These are phyloP conservation scores for Xylariaceae sp. DNA, from an alignment of 2,329 filamentous ascomycete species.

Conservation along the genomic window DNA sequence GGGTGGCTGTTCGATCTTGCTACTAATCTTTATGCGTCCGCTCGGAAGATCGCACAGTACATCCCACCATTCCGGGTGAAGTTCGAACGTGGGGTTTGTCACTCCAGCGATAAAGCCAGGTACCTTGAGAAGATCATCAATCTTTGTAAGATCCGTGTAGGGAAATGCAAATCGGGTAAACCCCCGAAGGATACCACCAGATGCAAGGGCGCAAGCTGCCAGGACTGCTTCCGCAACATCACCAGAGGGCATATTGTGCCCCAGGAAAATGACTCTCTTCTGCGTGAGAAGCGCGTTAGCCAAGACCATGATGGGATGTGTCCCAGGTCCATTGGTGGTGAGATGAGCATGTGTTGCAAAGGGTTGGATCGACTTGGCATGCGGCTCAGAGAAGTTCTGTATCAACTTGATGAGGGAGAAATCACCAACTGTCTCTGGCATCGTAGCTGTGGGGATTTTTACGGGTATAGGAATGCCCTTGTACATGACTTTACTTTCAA, in stretches of 20 bases:
- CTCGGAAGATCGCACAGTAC: constrained; percentile 88
- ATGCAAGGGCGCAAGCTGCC: constrained; percentile 90
- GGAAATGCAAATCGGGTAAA: constrained; percentile 97
- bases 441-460: constrained; percentile 90
- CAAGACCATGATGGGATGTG: constrained; percentile 92
- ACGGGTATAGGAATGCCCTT: constrained; percentile 96
- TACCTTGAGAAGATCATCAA: constrained; percentile 92
- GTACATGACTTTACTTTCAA: constrained; percentile 92
- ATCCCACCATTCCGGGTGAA: constrained; percentile 98
- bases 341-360: constrained; percentile 88
- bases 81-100: constrained; percentile 93
- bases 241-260: constrained; percentile 90
- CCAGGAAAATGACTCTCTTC: constrained; percentile 93
- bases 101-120: constrained; percentile 97
- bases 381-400: constrained; percentile 83
- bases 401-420: constrained; percentile 98
- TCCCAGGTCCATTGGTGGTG: constrained; percentile 84
- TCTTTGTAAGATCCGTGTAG: constrained; percentile 96
- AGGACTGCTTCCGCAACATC: constrained; percentile 98
- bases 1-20: constrained; percentile 75
- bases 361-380: constrained; percentile 77
- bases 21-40: constrained; percentile 92
- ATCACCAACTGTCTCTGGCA: constrained; percentile 94
- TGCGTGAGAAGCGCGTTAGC: constrained; percentile 94
- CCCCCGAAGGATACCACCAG: constrained; percentile 85